Evolutionary conservation across 2,329 filamentous ascomycete species (phyloP).

Genomic region (Oidium heveae): DNA sequence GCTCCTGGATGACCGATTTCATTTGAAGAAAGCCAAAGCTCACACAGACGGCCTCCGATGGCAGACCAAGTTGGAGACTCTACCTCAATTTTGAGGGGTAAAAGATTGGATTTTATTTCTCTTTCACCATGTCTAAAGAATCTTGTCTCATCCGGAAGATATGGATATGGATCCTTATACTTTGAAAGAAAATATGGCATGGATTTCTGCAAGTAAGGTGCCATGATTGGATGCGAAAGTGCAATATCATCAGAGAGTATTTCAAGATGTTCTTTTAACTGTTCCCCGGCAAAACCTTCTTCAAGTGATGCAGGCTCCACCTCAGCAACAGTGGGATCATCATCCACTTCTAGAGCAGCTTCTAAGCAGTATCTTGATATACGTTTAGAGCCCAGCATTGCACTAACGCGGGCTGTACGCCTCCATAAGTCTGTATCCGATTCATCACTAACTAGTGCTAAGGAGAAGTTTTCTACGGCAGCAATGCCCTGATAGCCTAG

Average conservation of each 20-base stretch:
- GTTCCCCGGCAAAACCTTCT: conserved; percentile 35
- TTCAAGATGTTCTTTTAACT: conserved; percentile 29
- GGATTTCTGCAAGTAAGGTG: conserved; percentile 25
- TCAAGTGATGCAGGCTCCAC: conserved; percentile 36
- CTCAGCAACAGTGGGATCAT: conserved; percentile 36
- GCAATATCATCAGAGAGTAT: conserved; percentile 29
- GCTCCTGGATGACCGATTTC: conserved; percentile 4
- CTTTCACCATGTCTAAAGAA: not conserved
- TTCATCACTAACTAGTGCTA: conserved; percentile 36
- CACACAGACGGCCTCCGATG: conserved; percentile 9
- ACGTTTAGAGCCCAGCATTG: conserved; percentile 29
- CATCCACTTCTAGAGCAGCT: conserved; percentile 39
- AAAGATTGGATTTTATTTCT: not conserved
- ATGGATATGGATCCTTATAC: conserved; percentile 35
- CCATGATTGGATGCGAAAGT: conserved; percentile 33
- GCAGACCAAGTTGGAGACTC: conserved; percentile 8
- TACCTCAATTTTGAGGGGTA: not conserved
- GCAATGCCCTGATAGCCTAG: conserved; percentile 13
- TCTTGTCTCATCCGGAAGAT: conserved; percentile 27
- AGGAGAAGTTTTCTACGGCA: conserved; percentile 29
- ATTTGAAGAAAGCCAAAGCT: conserved; percentile 4
- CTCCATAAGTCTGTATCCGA: conserved; percentile 44
- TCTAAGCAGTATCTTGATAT: conserved; percentile 37
- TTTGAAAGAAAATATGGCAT: conserved; percentile 26
- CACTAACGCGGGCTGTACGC: conserved; percentile 29